Base-by-base conservation (phyloP, 2,329 filamentous ascomycete genomes). In the Gyromitra esculenta region DNA sequence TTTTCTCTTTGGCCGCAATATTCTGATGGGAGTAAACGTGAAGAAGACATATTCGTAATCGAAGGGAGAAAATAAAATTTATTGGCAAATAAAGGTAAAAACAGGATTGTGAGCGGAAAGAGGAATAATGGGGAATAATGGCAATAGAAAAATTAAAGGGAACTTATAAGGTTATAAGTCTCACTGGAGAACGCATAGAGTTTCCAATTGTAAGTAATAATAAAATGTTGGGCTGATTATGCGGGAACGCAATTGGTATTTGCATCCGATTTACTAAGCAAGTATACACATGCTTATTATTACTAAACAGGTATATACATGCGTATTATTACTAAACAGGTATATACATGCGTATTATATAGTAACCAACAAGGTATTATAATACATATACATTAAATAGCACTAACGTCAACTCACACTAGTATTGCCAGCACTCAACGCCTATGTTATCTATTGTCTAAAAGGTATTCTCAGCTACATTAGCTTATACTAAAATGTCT, bases 1-100 rank as follows among this genome's bases (percentile, higher is more conserved):
- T 56, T 56, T 56, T 56, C 18, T 35, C 50, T 52, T 18, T 52
- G n/a, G n/a, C 18, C 18, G 21, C n/a, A 52, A 21, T 52, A 52
- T 52, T 52, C 52, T 52, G 50, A 48, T 15, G 43, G 43, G 13
- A 5, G 48, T 52, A 52, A 52, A 7, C 5, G n/a, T 52, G 48
- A 52, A 18, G 9, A 15, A 15, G 48, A 52, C n/a, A 18, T 21
- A 8, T 18, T 52, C 18, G 5, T 52, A 9, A 21, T 52, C 3
- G n/a, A 7, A 21, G 1, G 8, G 21, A 52, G 13, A n/a, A 48
- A 1, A 48, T 48, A 48, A 48, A 48, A n/a, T n/a, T 13, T 48
- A n/a, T 48, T 9, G 15, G 43, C 13, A 48, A 15, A n/a, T 15
- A 15, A 15, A 48, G 43, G 15, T 31, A 31, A 31, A 31, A 31